Evolutionary conservation across 257 asterid genomes (phyloP).

Genomic region (Solanum megistacrolobum): DNA sequence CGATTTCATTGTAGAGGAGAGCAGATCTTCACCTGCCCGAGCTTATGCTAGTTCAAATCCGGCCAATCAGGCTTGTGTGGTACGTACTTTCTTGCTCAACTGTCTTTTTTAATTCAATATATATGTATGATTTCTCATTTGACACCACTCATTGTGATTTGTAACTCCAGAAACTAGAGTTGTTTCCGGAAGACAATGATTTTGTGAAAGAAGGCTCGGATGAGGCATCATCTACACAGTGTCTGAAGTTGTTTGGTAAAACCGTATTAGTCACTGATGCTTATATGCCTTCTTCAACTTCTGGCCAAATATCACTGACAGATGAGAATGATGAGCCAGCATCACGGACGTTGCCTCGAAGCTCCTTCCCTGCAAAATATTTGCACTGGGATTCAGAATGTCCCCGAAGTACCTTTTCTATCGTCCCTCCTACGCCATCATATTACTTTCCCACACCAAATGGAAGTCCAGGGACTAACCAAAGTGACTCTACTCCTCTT

Average conservation of each 20-base stretch:
- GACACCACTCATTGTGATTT: conserved; percentile 18
- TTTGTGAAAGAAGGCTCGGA: conserved; percentile 28
- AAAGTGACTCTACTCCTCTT: neutral
- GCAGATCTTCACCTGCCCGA: conserved; percentile 11
- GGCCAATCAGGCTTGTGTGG: conserved; percentile 39
- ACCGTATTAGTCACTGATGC: conserved; percentile 43
- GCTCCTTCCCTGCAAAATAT: conserved; percentile 10
- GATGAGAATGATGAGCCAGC: conserved; percentile 15
- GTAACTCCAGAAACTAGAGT: conserved; percentile 38
- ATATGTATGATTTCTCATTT: neutral
- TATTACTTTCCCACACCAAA: neutral
- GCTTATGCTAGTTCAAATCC: conserved; percentile 27
- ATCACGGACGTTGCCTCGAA: conserved; percentile 9
- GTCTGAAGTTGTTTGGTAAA: conserved; percentile 82
- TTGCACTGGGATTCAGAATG: conserved; percentile 4
- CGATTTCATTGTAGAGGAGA: conserved; percentile 22
- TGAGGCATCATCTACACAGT: conserved; percentile 33
- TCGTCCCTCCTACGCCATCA: conserved; percentile 1
- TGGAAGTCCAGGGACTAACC: neutral
- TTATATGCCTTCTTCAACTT: conserved; percentile 14
- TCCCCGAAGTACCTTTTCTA: conserved; percentile 5
- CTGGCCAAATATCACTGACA: conserved; percentile 16
- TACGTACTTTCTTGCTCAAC: conserved; percentile 16
- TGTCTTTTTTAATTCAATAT: neutral
- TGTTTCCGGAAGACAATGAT: conserved; percentile 23